Evolutionary conservation across 345 rosid genomes (phyloP).

Genomic region (Eucalyptus coolabah): DNA sequence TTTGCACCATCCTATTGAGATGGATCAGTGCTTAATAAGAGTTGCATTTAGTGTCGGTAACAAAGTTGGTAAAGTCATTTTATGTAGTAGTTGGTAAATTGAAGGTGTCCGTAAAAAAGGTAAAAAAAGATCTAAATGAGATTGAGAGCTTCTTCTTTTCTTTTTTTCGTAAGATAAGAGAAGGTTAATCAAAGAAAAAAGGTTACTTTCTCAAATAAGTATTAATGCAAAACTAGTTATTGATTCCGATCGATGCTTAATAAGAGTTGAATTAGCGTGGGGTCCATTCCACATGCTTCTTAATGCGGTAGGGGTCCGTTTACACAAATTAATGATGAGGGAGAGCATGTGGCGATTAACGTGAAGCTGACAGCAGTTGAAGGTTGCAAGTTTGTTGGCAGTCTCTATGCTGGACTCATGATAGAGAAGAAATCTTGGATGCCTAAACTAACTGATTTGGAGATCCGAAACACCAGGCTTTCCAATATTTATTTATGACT

Average conservation of each 20-base stretch:
- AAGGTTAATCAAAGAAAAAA: neutral
- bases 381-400: conserved; percentile 85
- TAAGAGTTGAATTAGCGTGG: neutral
- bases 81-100: neutral
- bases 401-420: conserved; percentile 84
- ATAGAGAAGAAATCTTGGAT: conserved; percentile 84
- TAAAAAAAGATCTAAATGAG: neutral
- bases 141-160: no score
- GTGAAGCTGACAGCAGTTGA: conserved; percentile 59
- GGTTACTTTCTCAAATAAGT: neutral
- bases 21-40: neutral
- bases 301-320: neutral
- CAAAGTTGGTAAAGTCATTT: neutral
- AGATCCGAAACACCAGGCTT: conserved; percentile 91
- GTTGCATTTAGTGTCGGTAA: neutral
- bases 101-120: neutral
- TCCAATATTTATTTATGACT: neutral
- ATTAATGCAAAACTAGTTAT: neutral
- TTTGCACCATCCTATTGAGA: neutral
- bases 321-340: neutral
- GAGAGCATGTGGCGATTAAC: neutral
- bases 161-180: neutral
- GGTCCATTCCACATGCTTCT: neutral
- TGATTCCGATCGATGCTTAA: neutral
- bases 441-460: conserved; percentile 94